Evolutionary conservation across 306 rosid genomes (phyloP).

Genomic region (Amphicarpaea edgeworthii): DNA sequence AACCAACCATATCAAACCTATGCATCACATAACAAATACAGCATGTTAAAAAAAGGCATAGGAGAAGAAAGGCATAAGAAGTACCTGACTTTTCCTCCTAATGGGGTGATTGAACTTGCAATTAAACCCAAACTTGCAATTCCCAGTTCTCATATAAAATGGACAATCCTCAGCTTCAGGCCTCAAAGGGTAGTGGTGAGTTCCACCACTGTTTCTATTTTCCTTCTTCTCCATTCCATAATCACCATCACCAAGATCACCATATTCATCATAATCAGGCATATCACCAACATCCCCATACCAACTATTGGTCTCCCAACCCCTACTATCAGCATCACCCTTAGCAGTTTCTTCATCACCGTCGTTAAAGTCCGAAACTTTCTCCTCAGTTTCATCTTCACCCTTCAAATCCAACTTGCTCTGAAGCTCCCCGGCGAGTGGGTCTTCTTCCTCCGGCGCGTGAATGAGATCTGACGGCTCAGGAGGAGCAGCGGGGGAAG

Average conservation of each 20-base stretch:
- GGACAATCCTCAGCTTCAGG: conserved; percentile 96
- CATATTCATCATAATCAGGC: not conserved
- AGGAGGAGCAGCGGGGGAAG: conserved; percentile 49
- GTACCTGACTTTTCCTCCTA: conserved; percentile 71
- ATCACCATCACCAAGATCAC: not conserved
- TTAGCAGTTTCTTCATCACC: conserved; percentile 48
- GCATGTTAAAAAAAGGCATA: not conserved
- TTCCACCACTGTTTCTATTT: conserved; percentile 34
- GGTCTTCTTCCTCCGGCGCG: conserved; percentile 35
- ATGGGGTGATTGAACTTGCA: conserved; percentile 95
- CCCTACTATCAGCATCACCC: conserved; percentile 43
- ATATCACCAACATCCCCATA: conserved; percentile 32
- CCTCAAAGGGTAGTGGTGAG: conserved; percentile 73
- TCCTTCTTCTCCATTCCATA: conserved; percentile 43
- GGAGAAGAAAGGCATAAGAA: not conserved
- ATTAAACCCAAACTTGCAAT: conserved; percentile 84
- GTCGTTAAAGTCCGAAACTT: conserved; percentile 40
- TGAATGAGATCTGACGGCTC: conserved; percentile 54
- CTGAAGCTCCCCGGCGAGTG: conserved; percentile 47
- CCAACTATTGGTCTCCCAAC: conserved; percentile 56
- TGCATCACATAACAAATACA: conserved; percentile 30
- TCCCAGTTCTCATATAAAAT: conserved; percentile 83
- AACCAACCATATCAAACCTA: not conserved
- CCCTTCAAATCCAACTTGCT: conserved; percentile 55
- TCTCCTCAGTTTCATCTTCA: conserved; percentile 39